A percentile compares a stretch with the other conserved stretches of the same genome.
Evolutionary conservation across 352 stramenopile species (phyloP).

Genomic region (Globisporangium paddicum): DNA sequence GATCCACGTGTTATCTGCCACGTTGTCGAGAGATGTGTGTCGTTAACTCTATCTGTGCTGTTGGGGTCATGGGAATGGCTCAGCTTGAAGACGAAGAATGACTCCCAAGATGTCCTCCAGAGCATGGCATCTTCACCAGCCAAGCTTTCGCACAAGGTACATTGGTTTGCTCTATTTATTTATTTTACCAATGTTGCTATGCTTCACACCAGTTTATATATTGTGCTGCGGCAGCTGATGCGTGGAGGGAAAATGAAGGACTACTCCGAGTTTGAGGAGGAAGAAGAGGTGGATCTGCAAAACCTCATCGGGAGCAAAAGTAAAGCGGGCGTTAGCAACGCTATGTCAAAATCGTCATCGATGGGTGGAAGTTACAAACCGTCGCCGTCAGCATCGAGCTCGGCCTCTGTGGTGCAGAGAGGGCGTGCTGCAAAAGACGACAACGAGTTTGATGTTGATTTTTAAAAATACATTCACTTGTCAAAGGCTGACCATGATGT

Average conservation of each 20-base stretch:
- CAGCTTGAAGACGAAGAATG: constrained; percentile 51
- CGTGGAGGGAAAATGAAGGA: constrained; percentile 71
- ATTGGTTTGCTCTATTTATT: neutral
- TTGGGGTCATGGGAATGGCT: neutral
- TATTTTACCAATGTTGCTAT: no score
- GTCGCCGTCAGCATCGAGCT: neutral
- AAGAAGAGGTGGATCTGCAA: constrained; percentile 69
- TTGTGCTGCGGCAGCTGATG: constrained; percentile 63
- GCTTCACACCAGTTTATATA: no score
- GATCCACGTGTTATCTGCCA: neutral
- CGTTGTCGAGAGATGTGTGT: neutral
- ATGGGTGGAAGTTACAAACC: constrained; percentile 1
- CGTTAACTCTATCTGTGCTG: neutral
- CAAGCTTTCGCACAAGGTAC: constrained; percentile 57
- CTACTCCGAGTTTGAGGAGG: constrained; percentile 78
- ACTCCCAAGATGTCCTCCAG: constrained; percentile 45
- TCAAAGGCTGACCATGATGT: no score
- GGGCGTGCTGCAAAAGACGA: constrained; percentile 20
- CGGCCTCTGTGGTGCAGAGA: neutral
- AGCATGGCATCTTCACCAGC: constrained; percentile 55
- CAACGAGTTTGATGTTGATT: constrained; percentile 64
- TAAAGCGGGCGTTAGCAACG: constrained; percentile 6
- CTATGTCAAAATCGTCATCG: neutral
- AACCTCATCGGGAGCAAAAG: constrained; percentile 58
- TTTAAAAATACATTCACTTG: no score